Percentiles rank a stretch among this genome's conserved stretches.
These are phyloP conservation scores for Selaginella tamariscina DNA, from an alignment of 75 land plant species.

Conservation along the genomic window DNA sequence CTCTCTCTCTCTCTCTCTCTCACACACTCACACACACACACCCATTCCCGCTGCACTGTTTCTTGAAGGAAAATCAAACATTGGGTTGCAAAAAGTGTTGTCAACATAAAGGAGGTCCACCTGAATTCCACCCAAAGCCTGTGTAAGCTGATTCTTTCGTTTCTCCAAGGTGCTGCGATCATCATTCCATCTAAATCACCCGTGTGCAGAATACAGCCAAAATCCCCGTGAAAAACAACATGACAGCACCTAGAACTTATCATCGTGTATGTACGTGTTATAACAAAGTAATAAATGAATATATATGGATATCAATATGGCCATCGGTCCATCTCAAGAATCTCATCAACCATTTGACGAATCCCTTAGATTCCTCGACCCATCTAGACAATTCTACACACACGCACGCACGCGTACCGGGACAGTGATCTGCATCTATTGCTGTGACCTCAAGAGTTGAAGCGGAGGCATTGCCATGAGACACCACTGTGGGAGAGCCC, in stretches of 20 bases:
- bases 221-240: constrained; percentile 62
- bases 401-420: constrained; percentile 38
- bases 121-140: constrained; percentile 26
- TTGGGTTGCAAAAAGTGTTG: constrained; percentile 60
- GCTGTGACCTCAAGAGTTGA: constrained; percentile 39
- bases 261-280: too few relatives aligned
- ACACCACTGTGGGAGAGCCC: constrained; percentile 25
- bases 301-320: too few relatives aligned
- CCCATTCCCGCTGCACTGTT: constrained; percentile 27
- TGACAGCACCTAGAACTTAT: constrained; percentile 64
- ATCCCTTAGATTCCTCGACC: too few relatives aligned
- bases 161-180: constrained; percentile 4
- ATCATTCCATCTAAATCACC: constrained; percentile 72
- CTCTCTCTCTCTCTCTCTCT: too few relatives aligned
- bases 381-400: too few relatives aligned
- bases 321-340: too few relatives aligned
- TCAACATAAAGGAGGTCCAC: constrained; percentile 46
- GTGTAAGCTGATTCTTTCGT: constrained; percentile 22
- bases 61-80: constrained; percentile 43
- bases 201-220: constrained; percentile 44
- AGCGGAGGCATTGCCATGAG: constrained; percentile 8
- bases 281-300: too few relatives aligned
- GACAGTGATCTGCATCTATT: constrained; percentile 61
- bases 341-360: too few relatives aligned
- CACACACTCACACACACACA: not conserved